These are phyloP conservation scores for Cadophora gregata DNA, from an alignment of 2,329 filamentous ascomycete genomes.

Conservation along the genomic window DNA sequence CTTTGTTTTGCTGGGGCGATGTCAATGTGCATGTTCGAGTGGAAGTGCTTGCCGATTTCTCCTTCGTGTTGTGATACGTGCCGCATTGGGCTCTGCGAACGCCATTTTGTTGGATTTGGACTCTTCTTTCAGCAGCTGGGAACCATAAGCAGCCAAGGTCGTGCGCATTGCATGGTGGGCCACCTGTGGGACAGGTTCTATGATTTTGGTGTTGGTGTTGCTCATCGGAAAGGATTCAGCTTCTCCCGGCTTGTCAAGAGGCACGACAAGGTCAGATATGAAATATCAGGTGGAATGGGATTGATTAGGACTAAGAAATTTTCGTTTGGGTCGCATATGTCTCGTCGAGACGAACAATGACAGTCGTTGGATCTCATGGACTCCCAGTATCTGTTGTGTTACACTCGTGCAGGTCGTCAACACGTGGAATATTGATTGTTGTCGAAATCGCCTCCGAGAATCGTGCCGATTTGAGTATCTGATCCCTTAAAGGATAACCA, in stretches of 20 bases:
- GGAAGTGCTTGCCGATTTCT: slow-evolving; percentile 7
- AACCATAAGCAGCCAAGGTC: slow-evolving; percentile 13
- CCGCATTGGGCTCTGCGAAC: slow-evolving; percentile 22
- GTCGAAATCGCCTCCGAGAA: slow-evolving; percentile 23
- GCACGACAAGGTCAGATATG: slow-evolving; percentile 14
- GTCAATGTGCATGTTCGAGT: slow-evolving; percentile 10
- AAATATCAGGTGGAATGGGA: slow-evolving; percentile 13
- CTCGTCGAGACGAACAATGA: slow-evolving; percentile 22
- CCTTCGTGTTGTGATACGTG: slow-evolving; percentile 18
- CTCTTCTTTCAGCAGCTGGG: slow-evolving; percentile 2
- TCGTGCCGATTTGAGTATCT: slow-evolving; percentile 24
- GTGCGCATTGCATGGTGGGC: background rate
- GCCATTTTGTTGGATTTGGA: slow-evolving; percentile 18
- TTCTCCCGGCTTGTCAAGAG: slow-evolving; percentile 15
- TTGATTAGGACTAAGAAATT: slow-evolving; percentile 21
- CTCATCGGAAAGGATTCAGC: slow-evolving; percentile 5
- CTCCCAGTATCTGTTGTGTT: slow-evolving; percentile 11
- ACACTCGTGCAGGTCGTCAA: slow-evolving; percentile 19
- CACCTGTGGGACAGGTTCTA: slow-evolving; percentile 9
- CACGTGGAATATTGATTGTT: slow-evolving; percentile 25
- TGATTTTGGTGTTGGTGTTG: background rate
- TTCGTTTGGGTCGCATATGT: slow-evolving; percentile 17
- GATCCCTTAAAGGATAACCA: background rate
- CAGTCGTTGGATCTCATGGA: slow-evolving; percentile 20
- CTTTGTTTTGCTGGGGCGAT: slow-evolving; percentile 9